Base-by-base conservation (phyloP, 176 grass and related monocot genomes). In the Avena eriantha region DNA sequence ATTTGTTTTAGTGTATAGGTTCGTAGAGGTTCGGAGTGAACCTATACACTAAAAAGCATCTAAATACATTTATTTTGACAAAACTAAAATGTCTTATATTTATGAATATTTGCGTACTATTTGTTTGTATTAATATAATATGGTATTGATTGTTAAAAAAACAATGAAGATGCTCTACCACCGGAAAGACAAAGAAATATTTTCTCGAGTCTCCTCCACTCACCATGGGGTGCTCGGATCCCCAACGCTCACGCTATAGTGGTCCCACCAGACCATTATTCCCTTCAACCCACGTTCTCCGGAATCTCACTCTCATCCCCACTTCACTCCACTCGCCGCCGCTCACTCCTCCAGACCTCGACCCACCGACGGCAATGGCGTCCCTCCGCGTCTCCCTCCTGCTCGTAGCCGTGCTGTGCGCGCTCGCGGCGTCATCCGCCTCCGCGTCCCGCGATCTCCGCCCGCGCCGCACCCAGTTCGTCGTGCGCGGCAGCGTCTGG, bases 401-500 rank as follows among this genome's bases (percentile, higher is more conserved):
- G 8, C 73, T 77, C 73, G 73, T 26, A 1, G 73, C 73, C 49
- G 73, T 55, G 73, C 24, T 77, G 16, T 55, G 73, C 73, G 73
- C 73, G 24, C 73, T 77, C 26, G 73, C 73, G 26, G 73, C 73
- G 49, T 55, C 73, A 3, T 12, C 82, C 36, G 67, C 56, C 5
- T 80, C 77, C 65, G 69, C 90, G 13, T 33, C 88, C 23, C 87
- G 92, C 68, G 79, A 84, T 65, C 68, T 98, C 56, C 75, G 68
- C 35, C 67, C 23, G 80, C 74, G 36, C 45, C 63, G 72, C 18
- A 19, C 66, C 19, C 65, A 89, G 4, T 96, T 98, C 86, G 47
- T 95, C 35, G 96, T 96, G 61, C 86, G 86, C 61, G 96, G 96
- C 41, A 90, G 92, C 76, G 90, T 98, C 24, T 98, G 95, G 88